Base-by-base conservation (phyloP, 1,284 basidiomycete species). In the Cerioporus squamosus region DNA sequence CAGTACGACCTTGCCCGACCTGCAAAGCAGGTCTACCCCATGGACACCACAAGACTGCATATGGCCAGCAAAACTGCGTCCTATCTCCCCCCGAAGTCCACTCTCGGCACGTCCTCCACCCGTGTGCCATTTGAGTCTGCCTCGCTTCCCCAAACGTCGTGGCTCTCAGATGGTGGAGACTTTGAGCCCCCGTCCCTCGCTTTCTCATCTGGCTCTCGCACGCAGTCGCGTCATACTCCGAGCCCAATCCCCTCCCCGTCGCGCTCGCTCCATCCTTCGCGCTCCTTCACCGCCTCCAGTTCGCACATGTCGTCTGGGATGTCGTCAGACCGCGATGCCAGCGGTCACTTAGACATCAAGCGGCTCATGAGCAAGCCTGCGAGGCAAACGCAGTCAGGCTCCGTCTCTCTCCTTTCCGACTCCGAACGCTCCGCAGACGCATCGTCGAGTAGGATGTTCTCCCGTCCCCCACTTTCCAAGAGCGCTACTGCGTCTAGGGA, bases 361-460 rank as follows among this genome's bases (percentile, higher is more conserved):
- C 71, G 76, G 18, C 70, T 78, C 7, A 68, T 78, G 52, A 75
- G 75, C 63, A 77, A 77, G 57, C 76, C 76, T 1, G 74, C 75
- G 1, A 61, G 57, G 36, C 69, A 70, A 15, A 65, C 60, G 12
- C 64, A 70, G 8, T 70, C 70, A 12, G 63, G 67, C 38, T 67
- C 70, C 24, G 57, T 71, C 22, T 75, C 74, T n/a, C 57, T 72
- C 4, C 65, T 71, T 23, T 74, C 72, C 10, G 75, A 75, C 63
- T 67, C 72, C 2, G 74, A 75, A 44, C 45, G 52, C 18, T 57
- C 55, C 4, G 39, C 18, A 22, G 57, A 56, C 12, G 51, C 62
- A n/a, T 57, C 60, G 3, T 55, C 62, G 1, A 59, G 52, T 22
- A 52, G 57, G 14, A 46, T 59, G 14, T 6, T 59, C 8, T 29